These are phyloP conservation scores for Saccharomyces hybrid DNA, from an alignment of 1,139 yeast genomes.

Conservation along the genomic window DNA sequence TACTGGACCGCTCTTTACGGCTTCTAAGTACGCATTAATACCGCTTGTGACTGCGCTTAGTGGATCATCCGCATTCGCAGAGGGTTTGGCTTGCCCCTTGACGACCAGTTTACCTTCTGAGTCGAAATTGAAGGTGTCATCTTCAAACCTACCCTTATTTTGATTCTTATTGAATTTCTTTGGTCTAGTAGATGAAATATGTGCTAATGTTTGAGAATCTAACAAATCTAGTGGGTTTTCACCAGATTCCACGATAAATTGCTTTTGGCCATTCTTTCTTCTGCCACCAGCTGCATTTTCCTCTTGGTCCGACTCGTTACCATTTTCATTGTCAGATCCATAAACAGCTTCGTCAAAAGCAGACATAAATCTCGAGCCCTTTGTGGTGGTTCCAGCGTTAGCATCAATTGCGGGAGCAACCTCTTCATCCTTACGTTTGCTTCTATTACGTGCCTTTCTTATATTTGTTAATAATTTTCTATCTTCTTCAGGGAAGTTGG, in stretches of 20 bases:
- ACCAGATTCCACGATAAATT: slow-evolving; percentile 67
- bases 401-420: slow-evolving; percentile 25
- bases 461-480: slow-evolving; percentile 74
- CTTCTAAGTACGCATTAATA: slow-evolving; percentile 86
- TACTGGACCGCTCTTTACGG: slow-evolving; percentile 84
- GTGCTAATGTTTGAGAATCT: slow-evolving; percentile 76
- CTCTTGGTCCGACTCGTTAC: slow-evolving; percentile 29
- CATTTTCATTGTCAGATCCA: slow-evolving; percentile 36
- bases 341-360: slow-evolving; percentile 77
- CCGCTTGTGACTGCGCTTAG: slow-evolving; percentile 44
- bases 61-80: slow-evolving; percentile 41
- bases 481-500: slow-evolving; percentile 83
- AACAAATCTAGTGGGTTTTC: slow-evolving; percentile 85
- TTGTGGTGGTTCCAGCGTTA: slow-evolving; percentile 20
- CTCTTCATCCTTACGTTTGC: slow-evolving; percentile 54
- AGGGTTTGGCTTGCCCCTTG: slow-evolving; percentile 31
- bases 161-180: slow-evolving; percentile 45
- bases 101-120: slow-evolving; percentile 51
- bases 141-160: slow-evolving; percentile 36
- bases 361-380: slow-evolving; percentile 49
- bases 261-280: slow-evolving; percentile 34
- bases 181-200: slow-evolving; percentile 81
- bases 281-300: slow-evolving; percentile 20
- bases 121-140: slow-evolving; percentile 48
- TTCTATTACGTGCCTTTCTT: slow-evolving; percentile 76